Base-by-base conservation (phyloP, 2,329 filamentous ascomycete species). In the Cordyceps militaris region DNA sequence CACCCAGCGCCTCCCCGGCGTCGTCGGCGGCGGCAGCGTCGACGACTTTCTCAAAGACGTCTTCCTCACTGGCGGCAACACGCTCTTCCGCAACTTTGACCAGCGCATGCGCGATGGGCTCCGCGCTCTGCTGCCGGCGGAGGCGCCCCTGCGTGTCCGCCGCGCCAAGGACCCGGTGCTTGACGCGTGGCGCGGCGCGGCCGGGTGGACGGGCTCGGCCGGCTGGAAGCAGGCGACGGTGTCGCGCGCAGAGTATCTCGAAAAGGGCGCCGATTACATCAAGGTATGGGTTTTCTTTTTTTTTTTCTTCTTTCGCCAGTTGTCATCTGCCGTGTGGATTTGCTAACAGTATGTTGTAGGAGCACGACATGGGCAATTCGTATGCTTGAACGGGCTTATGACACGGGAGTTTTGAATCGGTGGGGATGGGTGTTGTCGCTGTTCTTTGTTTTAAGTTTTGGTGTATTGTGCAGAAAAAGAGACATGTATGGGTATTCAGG, bases 41-140 rank as follows among this genome's bases (percentile, higher is more conserved):
- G 80, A 87, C 63, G 83, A 84, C 46, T 85, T 97, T 44, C 74
- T 97, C 23, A 84, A 83, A 47, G 93, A 99, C 69, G 81, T 99
- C 38, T 97, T 99, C 76, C 73, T 97, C 42, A 97, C 93, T 0
- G 93, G 94, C n/a, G 94, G 95, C 16, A 93, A 93, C 70, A 91
- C 89, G 0, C 74, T 96, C 47, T 96, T 97, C 73, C 74, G 82
- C 59, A 88, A 88, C 62, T 96, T 99, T 67, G 91, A 97, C 66
- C 87, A 95, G 66, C 79, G 93, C 30, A 75, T 97, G 61, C 77
- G 81, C 52, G 79, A 81, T 30, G 93, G 94, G 49, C 75, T 97
- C 55, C 80, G 82, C 38, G 83, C 85, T 1, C 81, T 90, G 60
- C 71, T 97, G 63, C 88, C 91, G 2, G 79, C 85, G 14, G 86